A percentile compares a stretch with the other conserved stretches of the same genome.
These are phyloP conservation scores for Candida chauliodis DNA, from an alignment of 805 yeast species.

Conservation along the genomic window DNA sequence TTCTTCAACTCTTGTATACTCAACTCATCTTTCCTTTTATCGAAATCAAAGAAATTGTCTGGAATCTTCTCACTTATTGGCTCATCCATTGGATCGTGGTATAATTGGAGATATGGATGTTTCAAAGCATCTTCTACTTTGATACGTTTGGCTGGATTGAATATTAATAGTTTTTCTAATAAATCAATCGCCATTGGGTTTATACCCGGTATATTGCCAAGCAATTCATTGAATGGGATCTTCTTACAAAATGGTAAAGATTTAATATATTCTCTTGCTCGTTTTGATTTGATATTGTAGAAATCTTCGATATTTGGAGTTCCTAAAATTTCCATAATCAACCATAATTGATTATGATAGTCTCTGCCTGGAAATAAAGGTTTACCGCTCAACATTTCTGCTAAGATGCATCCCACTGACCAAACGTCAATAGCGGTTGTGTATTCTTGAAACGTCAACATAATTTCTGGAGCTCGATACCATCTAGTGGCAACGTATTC, in stretches of 20 bases:
- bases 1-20: constrained; percentile 72
- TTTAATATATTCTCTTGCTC: constrained; percentile 86
- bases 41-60: constrained; percentile 85
- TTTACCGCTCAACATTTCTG: constrained; percentile 80
- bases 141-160: constrained; percentile 69
- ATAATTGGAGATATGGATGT: constrained; percentile 84
- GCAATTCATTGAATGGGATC: constrained; percentile 49
- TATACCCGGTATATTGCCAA: constrained; percentile 35
- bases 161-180: constrained; percentile 59
- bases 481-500: constrained; percentile 97
- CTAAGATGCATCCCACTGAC: constrained; percentile 95
- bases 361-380: constrained; percentile 94
- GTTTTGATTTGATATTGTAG: constrained; percentile 65
- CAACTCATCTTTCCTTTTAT: constrained; percentile 74
- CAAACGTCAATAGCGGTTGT: constrained; percentile 94
- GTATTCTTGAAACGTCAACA: constrained; percentile 90
- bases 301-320: constrained; percentile 83
- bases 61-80: constrained; percentile 83
- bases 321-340: constrained; percentile 81
- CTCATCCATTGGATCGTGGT: constrained; percentile 94
- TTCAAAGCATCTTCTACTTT: constrained; percentile 72
- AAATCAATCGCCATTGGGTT: constrained; percentile 54
- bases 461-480: constrained; percentile 97
- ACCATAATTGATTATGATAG: constrained; percentile 84
- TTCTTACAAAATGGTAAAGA: constrained; percentile 71